Conservation (phyloP, 805 yeast species). For the Nakazawaea populi region DNA sequence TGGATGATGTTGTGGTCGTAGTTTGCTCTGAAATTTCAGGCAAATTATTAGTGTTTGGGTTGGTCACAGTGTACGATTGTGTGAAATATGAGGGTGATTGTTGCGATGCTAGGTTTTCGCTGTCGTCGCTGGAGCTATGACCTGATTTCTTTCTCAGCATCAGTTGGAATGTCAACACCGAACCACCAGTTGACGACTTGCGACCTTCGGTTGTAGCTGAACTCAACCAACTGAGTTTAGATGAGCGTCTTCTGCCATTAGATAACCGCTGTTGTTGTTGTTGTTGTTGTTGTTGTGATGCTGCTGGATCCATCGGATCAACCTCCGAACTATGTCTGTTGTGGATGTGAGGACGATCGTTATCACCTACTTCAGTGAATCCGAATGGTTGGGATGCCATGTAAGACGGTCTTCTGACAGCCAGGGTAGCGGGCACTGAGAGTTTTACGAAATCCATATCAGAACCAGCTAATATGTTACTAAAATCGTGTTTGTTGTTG, state of each 20-base stretch:
- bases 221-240: conserved; percentile 10
- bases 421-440: neutral
- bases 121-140: neutral
- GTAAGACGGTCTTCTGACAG: conserved; percentile 1
- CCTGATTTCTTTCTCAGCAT: conserved; percentile 1
- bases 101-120: neutral
- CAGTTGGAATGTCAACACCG: neutral
- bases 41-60: neutral
- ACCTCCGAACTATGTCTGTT: neutral
- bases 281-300: neutral
- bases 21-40: neutral
- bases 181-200: conserved; percentile 1
- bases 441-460: conserved; percentile 17
- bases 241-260: conserved; percentile 6
- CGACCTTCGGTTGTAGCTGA: neutral
- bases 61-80: conserved; percentile 2
- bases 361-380: neutral
- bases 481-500: conserved; percentile 27
- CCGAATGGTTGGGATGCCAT: neutral
- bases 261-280: neutral
- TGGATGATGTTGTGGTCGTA: neutral
- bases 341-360: neutral
- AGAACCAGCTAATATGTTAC: conserved; percentile 26
- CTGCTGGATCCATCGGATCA: neutral
- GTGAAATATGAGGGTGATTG: conserved; percentile 1